These are phyloP conservation scores for Piper longum DNA, from an alignment of 164 flowering plant genomes.

Conservation along the genomic window DNA sequence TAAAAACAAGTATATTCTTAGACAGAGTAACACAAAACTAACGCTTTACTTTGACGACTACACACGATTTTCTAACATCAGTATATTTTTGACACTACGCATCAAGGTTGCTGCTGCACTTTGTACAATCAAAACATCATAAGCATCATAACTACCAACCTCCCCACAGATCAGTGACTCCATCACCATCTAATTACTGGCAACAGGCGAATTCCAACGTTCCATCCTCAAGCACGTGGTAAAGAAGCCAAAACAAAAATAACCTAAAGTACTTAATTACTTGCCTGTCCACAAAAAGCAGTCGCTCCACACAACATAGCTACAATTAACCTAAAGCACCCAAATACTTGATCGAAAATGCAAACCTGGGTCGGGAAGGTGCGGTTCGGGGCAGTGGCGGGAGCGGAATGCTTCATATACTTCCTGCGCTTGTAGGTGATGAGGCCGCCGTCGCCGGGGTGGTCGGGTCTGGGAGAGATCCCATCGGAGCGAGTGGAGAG, in stretches of 20 bases:
- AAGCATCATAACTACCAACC: not conserved
- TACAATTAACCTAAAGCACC: not conserved
- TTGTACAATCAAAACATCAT: not conserved
- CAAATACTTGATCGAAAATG: not conserved
- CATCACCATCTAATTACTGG: not conserved
- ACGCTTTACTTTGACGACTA: not conserved
- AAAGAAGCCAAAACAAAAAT: not conserved
- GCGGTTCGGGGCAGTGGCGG: not conserved
- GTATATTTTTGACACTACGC: not conserved
- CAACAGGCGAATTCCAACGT: not conserved
- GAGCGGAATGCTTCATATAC: not conserved
- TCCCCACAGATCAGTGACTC: not conserved
- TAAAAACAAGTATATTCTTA: not conserved
- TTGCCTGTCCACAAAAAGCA: not conserved
- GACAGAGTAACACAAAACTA: not conserved
- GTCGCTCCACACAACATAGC: no score
- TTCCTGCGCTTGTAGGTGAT: conserved; percentile 6
- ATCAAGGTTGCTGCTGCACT: not conserved
- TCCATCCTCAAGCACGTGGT: not conserved
- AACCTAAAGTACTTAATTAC: not conserved
- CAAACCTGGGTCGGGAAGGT: not conserved
- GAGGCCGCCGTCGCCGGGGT: conserved; percentile 1
- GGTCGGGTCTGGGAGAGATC: not conserved
- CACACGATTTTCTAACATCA: not conserved
- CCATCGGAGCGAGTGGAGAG: not conserved